phyloP scores from a whole-genome alignment of 257 asterid genomes.

The Fraxinus excelsior region DNA sequence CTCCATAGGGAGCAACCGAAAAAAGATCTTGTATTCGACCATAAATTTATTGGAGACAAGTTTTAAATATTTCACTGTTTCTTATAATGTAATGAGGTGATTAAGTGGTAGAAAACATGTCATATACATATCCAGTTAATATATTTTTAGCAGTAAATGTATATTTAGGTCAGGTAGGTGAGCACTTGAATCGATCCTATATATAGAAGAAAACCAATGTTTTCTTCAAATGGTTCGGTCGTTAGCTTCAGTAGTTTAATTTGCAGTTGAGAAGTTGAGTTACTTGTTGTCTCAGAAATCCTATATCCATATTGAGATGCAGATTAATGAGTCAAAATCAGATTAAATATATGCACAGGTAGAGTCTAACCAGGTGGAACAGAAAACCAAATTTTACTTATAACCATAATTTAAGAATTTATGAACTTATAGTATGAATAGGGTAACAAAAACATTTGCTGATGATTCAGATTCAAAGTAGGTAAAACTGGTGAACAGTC shows the following conservation, averaged over 20 bases:
- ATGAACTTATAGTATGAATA: neutral
- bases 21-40: slow-evolving; percentile 19
- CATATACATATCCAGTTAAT: slow-evolving; percentile 6
- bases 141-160: slow-evolving; percentile 23
- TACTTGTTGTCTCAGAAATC: slow-evolving; percentile 57
- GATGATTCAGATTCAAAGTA: slow-evolving; percentile 37
- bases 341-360: slow-evolving; percentile 39
- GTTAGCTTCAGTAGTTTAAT: slow-evolving; percentile 55
- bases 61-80: neutral
- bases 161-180: slow-evolving; percentile 49
- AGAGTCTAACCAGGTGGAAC: slow-evolving; percentile 25
- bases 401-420: too few relatives aligned
- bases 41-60: neutral
- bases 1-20: neutral
- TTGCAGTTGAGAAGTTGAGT: slow-evolving; percentile 68
- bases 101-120: slow-evolving; percentile 19
- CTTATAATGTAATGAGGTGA: slow-evolving; percentile 24
- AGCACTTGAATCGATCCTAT: slow-evolving; percentile 26
- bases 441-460: slow-evolving; percentile 18
- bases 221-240: slow-evolving; percentile 46
- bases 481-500: slow-evolving; percentile 69
- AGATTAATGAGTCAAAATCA: slow-evolving; percentile 48
- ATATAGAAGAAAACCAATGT: slow-evolving; percentile 22
- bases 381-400: too few relatives aligned
- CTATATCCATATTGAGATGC: slow-evolving; percentile 19